phyloP scores from a whole-genome alignment of 1,284 basidiomycete genomes.

The Fomitopsis pinicola region DNA sequence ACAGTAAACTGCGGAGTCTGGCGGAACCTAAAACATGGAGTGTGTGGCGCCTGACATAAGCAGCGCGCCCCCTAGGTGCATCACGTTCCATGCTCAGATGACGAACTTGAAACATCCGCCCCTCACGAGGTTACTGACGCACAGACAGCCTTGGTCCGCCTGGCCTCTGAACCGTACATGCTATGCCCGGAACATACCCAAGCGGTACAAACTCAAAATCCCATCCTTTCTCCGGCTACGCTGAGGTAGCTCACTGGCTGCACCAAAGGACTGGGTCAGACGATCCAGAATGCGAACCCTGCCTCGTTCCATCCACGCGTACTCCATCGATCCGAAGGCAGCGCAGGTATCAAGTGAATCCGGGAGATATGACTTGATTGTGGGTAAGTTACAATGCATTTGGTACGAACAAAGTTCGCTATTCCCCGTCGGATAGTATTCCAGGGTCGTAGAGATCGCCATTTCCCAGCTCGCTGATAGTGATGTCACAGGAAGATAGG shows the following conservation, averaged over 20 bases:
- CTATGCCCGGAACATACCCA: background rate
- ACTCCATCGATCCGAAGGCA: conserved; percentile 5
- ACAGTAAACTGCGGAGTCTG: conserved; percentile 9
- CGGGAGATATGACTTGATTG: conserved; percentile 1
- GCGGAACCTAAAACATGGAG: conserved; percentile 10
- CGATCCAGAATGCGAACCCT: conserved; percentile 2
- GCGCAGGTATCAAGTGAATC: conserved; percentile 4
- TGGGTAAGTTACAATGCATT: background rate
- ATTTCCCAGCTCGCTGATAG: background rate
- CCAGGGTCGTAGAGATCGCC: background rate
- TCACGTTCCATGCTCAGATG: conserved; percentile 6
- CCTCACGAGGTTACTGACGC: background rate
- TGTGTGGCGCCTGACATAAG: conserved; percentile 9
- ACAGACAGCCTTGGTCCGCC: background rate
- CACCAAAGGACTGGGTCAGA: background rate
- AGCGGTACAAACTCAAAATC: background rate
- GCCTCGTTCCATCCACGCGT: conserved; percentile 9
- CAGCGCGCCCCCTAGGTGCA: conserved; percentile 2
- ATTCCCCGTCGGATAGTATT: background rate
- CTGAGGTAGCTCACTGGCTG: background rate
- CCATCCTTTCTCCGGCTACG: background rate
- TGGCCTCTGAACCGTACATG: background rate
- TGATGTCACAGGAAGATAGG: background rate
- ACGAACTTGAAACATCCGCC: background rate
- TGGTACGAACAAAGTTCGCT: background rate